Conservation (phyloP, 495 filamentous ascomycete species). For the Penicillium simplicissimum region DNA sequence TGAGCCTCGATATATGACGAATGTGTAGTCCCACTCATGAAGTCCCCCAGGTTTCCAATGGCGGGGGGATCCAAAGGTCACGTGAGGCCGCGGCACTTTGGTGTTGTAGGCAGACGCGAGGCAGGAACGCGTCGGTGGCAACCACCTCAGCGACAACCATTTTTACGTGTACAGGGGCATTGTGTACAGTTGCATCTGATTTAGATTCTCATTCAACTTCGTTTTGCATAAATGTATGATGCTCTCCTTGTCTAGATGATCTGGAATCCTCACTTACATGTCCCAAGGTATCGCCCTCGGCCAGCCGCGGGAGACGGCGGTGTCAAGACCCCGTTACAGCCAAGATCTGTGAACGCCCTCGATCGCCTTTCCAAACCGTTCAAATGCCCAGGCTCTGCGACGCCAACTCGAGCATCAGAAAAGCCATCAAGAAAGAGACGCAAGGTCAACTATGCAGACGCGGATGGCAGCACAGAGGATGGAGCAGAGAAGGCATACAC, state of each 20-base stretch:
- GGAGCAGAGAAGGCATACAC: conserved; percentile 79
- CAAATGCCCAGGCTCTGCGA: conserved; percentile 86
- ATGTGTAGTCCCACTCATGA: conserved; percentile 7
- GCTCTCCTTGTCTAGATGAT: background rate
- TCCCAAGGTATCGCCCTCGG: conserved; percentile 48
- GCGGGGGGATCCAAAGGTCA: conserved; percentile 25
- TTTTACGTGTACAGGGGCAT: background rate
- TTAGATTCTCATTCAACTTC: background rate
- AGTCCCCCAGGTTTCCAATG: conserved; percentile 13
- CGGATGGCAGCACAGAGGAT: conserved; percentile 67
- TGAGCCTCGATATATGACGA: conserved; percentile 1
- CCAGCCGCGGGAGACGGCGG: conserved; percentile 29
- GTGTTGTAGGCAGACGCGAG: conserved; percentile 33
- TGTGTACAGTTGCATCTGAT: conserved; percentile 14
- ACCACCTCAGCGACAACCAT: conserved; percentile 6
- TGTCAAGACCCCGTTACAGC: conserved; percentile 40
- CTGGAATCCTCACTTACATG: conserved; percentile 7
- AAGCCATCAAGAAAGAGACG: conserved; percentile 83
- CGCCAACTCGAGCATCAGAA: conserved; percentile 66
- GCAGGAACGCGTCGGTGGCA: conserved; percentile 30
- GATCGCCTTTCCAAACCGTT: conserved; percentile 85
- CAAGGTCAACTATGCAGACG: conserved; percentile 86
- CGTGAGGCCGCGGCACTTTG: conserved; percentile 44
- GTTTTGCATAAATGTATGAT: conserved; percentile 22
- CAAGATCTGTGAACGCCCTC: conserved; percentile 51